Evolutionary conservation across 1,284 basidiomycete species (phyloP).

Genomic region (Fomitopsis pinicola): DNA sequence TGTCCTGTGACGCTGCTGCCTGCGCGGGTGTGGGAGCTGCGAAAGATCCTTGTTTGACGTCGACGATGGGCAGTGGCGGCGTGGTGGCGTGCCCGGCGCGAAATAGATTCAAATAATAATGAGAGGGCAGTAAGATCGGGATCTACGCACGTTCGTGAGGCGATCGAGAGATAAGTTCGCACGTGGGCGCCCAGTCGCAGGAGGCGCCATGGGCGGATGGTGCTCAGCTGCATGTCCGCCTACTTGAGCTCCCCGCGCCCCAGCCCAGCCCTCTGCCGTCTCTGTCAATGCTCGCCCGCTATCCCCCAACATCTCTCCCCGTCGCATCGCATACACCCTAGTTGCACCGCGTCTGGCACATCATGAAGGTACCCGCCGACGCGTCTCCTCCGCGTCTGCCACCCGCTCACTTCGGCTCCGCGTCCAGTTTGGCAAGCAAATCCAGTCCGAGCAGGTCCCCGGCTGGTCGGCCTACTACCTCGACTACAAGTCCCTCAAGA

Average conservation of each 20-base stretch:
- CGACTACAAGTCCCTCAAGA: constrained; percentile 98
- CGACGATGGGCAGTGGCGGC: no score
- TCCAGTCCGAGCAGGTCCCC: constrained; percentile 94
- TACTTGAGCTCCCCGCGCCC: not conserved
- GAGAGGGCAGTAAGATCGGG: constrained; percentile 2
- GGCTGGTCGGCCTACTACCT: constrained; percentile 97
- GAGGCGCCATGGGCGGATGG: no score
- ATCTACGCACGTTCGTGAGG: constrained; percentile 26
- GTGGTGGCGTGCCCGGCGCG: no score
- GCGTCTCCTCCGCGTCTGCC: constrained; percentile 3
- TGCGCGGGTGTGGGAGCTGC: constrained; percentile 74
- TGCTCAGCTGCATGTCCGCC: not conserved
- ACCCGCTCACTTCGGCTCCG: constrained; percentile 12
- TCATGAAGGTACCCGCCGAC: constrained; percentile 31
- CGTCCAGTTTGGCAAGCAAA: constrained; percentile 93
- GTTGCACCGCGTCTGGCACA: not conserved
- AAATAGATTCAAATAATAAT: no score
- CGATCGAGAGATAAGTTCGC: constrained; percentile 15
- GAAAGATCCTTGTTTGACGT: constrained; percentile 78
- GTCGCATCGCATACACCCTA: not conserved
- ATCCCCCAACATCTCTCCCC: not conserved
- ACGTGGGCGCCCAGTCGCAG: constrained; percentile 7
- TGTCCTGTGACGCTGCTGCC: constrained; percentile 88
- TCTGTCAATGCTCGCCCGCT: constrained; percentile 5
- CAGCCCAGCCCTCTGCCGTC: constrained; percentile 2